Percentiles rank a stretch among this genome's conserved stretches.
These are phyloP conservation scores for Candolleomyces aberdarensis DNA, from an alignment of 768 basidiomycete species.

Conservation along the genomic window DNA sequence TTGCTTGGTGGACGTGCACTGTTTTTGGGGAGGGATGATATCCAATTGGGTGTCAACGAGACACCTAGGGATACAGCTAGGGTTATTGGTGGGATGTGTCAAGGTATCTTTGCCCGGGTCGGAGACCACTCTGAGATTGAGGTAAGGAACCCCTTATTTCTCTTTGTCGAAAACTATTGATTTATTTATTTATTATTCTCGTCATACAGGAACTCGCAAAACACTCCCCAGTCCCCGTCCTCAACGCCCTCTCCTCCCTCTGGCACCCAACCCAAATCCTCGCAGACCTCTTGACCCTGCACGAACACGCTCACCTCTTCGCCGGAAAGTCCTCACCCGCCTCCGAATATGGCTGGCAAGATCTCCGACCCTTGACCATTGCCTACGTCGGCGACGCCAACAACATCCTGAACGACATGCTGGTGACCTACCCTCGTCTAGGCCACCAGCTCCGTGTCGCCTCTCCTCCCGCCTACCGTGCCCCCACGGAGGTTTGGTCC, in stretches of 20 bases:
- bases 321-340: constrained; percentile 21
- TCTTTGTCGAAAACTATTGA: background rate
- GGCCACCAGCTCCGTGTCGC: constrained; percentile 88
- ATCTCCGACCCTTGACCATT: constrained; percentile 77
- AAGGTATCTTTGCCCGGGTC: constrained; percentile 96
- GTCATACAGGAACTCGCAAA: constrained; percentile 74
- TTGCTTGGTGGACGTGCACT: constrained; percentile 86
- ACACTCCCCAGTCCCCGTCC: constrained; percentile 88
- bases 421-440: constrained; percentile 89
- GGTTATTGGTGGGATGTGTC: constrained; percentile 92
- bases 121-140: constrained; percentile 92
- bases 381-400: constrained; percentile 94
- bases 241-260: constrained; percentile 92
- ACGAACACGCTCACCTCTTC: constrained; percentile 68
- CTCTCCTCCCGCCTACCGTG: constrained; percentile 71
- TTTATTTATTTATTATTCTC: background rate
- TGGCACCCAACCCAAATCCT: constrained; percentile 98
- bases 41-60: constrained; percentile 97
- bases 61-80: constrained; percentile 76
- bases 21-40: constrained; percentile 87
- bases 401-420: constrained; percentile 96
- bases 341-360: constrained; percentile 30
- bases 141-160: constrained; percentile 40
- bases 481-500: constrained; percentile 74
- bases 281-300: constrained; percentile 88